Evolutionary conservation across 331 rosid species (phyloP).

Genomic region (Arachis monticola): DNA sequence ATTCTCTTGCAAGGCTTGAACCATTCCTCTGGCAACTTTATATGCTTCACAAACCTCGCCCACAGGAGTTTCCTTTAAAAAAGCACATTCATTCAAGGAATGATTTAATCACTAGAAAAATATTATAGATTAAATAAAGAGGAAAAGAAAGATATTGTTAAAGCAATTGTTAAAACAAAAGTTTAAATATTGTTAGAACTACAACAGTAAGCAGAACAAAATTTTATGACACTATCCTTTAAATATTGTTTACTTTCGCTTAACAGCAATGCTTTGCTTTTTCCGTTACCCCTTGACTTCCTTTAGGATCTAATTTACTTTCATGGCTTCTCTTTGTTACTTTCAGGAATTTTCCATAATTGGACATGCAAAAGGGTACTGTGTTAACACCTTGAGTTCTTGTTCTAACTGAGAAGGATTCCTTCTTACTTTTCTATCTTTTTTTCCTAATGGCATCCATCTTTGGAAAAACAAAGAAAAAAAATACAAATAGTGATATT

Average conservation of each 20-base stretch:
- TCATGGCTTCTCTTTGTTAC: not conserved
- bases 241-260: not conserved
- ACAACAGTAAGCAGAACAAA: not conserved
- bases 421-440: not conserved
- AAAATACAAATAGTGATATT: slow-evolving; percentile 2
- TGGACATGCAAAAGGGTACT: slow-evolving; percentile 17
- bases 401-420: slow-evolving; percentile 23
- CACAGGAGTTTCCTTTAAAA: slow-evolving; percentile 83
- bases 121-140: slow-evolving; percentile 9
- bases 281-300: not conserved
- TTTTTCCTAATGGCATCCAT: not conserved
- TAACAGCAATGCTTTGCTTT: not conserved
- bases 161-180: not conserved
- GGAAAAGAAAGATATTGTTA: not conserved
- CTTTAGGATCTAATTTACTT: not conserved
- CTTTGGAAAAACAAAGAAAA: not conserved
- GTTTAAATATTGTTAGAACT: too few relatives aligned
- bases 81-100: slow-evolving; percentile 30
- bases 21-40: slow-evolving; percentile 98
- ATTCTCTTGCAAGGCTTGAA: slow-evolving; percentile 94
- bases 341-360: slow-evolving; percentile 8
- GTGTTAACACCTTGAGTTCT: not conserved
- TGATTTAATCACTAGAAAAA: slow-evolving; percentile 20
- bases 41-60: slow-evolving; percentile 88
- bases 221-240: not conserved